These are phyloP conservation scores for Alternaria panax DNA, from an alignment of 2,329 filamentous ascomycete genomes.

Conservation along the genomic window DNA sequence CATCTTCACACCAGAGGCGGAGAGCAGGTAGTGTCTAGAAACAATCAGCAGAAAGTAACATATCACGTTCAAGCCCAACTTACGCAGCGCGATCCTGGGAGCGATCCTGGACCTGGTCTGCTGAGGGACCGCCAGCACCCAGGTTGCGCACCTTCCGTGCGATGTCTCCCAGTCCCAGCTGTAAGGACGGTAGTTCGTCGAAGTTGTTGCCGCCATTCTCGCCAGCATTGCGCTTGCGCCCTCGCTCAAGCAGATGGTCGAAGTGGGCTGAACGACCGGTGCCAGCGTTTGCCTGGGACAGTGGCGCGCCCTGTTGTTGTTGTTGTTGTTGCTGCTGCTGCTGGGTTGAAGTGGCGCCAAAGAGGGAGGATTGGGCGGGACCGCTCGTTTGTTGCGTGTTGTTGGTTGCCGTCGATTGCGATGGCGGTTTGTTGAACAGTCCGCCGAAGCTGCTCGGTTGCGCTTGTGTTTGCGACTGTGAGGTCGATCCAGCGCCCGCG, in stretches of 20 bases:
- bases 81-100: constrained; percentile 61
- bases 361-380: constrained; percentile 38
- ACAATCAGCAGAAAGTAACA: constrained; percentile 22
- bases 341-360: constrained; percentile 35
- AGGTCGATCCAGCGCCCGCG: constrained; percentile 28
- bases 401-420: constrained; percentile 37
- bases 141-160: constrained; percentile 77
- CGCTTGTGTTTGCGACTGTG: constrained; percentile 38
- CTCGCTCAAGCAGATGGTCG: constrained; percentile 68
- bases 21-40: constrained; percentile 84
- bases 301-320: constrained; percentile 41
- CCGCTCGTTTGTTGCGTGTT: constrained; percentile 41
- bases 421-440: constrained; percentile 34
- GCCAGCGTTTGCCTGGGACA: constrained; percentile 43
- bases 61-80: constrained; percentile 27
- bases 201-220: constrained; percentile 66
- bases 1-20: constrained; percentile 91
- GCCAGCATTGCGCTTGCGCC: constrained; percentile 72
- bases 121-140: constrained; percentile 72
- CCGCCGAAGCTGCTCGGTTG: constrained; percentile 30
- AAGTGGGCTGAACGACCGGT: constrained; percentile 65
- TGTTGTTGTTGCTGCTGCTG: constrained; percentile 30
- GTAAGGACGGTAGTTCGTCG: constrained; percentile 85
- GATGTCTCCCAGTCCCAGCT: constrained; percentile 91
- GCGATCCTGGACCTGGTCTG: constrained; percentile 55